Evolutionary conservation across 176 grass and related monocot genomes (phyloP).

Genomic region (Oryza coarctata): DNA sequence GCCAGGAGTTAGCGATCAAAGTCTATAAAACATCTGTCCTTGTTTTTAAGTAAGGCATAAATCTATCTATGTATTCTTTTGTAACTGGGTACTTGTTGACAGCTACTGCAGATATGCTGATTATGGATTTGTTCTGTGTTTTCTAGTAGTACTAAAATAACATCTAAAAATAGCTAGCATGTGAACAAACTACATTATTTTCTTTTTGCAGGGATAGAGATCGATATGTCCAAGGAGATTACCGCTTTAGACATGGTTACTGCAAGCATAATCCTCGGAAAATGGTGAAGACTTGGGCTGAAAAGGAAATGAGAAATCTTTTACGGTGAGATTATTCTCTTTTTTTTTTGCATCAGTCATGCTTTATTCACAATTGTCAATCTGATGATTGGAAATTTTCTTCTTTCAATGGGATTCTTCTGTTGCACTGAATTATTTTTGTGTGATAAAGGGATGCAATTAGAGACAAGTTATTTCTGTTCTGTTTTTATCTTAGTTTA

Average conservation of each 20-base stretch:
- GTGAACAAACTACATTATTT: conserved; percentile 26
- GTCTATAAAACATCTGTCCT: conserved; percentile 99
- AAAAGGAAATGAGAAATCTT: conserved; percentile 98
- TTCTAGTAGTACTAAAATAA: background rate
- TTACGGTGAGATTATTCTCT: conserved; percentile 47
- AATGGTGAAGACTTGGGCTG: conserved; percentile 99
- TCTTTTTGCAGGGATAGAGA: conserved; percentile 83
- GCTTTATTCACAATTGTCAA: background rate
- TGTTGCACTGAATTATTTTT: conserved; percentile 10
- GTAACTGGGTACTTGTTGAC: conserved; percentile 5
- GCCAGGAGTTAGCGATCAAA: conserved; percentile 88
- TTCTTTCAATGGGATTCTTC: background rate
- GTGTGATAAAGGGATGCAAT: background rate
- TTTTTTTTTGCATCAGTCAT: background rate
- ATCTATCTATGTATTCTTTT: conserved; percentile 18
- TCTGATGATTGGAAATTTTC: background rate
- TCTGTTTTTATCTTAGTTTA: background rate
- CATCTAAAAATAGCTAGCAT: background rate
- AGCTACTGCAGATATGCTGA: conserved; percentile 15
- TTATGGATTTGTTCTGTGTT: conserved; percentile 4
- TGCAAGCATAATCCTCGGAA: conserved; percentile 98
- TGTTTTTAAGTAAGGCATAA: conserved; percentile 85
- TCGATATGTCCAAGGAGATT: conserved; percentile 95
- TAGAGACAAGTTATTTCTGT: background rate
- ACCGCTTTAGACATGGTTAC: conserved; percentile 97